Percentiles rank a stretch among this genome's conserved stretches.
phyloP scores from a whole-genome alignment of 805 yeast genomes.

The Saturnispora gosingensis region DNA sequence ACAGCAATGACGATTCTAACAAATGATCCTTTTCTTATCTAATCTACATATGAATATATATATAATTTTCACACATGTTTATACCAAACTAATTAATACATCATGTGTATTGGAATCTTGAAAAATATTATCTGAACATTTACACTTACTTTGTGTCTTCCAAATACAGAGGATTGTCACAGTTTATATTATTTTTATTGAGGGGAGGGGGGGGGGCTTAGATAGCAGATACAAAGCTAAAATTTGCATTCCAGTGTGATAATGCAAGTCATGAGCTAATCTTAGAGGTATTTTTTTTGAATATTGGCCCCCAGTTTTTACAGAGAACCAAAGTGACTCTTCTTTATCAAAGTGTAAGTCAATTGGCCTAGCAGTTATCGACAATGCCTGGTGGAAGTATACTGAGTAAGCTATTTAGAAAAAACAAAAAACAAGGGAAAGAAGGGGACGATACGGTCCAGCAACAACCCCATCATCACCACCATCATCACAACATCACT shows the following conservation, averaged over 20 bases:
- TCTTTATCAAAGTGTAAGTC: not conserved
- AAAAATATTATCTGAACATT: not conserved
- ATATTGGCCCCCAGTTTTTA: not conserved
- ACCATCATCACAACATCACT: not conserved
- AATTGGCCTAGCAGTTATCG: not conserved
- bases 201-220: too few relatives aligned
- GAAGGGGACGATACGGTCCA: not conserved
- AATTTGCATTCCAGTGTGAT: too few relatives aligned
- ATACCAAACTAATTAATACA: not conserved
- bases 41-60: not conserved
- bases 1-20: not conserved
- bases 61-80: not conserved
- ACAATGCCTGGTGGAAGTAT: not conserved
- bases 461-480: not conserved
- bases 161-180: not conserved
- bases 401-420: not conserved
- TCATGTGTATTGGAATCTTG: not conserved
- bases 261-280: not conserved
- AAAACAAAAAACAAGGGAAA: not conserved
- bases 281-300: not conserved
- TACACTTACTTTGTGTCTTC: not conserved
- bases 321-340: not conserved
- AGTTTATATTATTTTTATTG: too few relatives aligned
- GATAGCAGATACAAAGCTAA: too few relatives aligned
- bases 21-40: not conserved